A percentile compares a stretch with the other conserved stretches of the same genome.
Conservation (phyloP, 495 filamentous ascomycete genomes). For the Neurospora sp. region DNA sequence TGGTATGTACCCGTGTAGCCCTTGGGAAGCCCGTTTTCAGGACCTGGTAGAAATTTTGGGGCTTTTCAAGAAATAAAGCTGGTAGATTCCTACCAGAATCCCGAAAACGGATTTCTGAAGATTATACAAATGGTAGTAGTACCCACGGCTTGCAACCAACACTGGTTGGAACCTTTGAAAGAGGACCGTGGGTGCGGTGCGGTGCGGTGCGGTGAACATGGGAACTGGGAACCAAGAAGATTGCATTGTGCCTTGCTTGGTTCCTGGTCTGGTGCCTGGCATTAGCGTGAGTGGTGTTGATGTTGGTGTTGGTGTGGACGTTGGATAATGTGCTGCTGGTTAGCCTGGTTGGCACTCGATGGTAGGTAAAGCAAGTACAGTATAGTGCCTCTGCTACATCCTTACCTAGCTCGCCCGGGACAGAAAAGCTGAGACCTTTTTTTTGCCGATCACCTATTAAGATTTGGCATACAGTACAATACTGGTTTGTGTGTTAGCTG, state of each 20-base stretch:
- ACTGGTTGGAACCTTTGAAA: not conserved
- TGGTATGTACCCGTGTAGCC: too few relatives aligned
- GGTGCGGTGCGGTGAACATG: not conserved
- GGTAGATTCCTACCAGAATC: not conserved
- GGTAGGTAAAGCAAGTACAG: not conserved
- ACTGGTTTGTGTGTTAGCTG: too few relatives aligned
- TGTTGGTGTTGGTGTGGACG: not conserved
- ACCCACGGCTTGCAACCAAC: not conserved
- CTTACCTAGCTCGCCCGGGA: too few relatives aligned
- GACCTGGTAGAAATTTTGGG: not conserved
- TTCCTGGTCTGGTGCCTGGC: not conserved
- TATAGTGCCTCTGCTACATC: not conserved
- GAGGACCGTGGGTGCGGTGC: not conserved
- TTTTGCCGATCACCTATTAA: too few relatives aligned
- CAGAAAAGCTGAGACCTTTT: too few relatives aligned
- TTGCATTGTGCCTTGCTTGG: not conserved
- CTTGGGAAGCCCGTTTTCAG: not conserved
- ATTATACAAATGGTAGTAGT: not conserved
- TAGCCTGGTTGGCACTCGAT: too few relatives aligned
- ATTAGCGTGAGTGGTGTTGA: not conserved
- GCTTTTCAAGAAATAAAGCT: not conserved
- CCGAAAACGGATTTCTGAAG: not conserved
- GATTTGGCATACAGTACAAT: too few relatives aligned
- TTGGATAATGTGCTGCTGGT: not conserved
- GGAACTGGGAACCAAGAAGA: not conserved